Evolutionary conservation across 2,329 filamentous ascomycete species (phyloP), one percentile per base, ranked within the genome.

Genomic region (Bipolaris zeicola): DNA sequence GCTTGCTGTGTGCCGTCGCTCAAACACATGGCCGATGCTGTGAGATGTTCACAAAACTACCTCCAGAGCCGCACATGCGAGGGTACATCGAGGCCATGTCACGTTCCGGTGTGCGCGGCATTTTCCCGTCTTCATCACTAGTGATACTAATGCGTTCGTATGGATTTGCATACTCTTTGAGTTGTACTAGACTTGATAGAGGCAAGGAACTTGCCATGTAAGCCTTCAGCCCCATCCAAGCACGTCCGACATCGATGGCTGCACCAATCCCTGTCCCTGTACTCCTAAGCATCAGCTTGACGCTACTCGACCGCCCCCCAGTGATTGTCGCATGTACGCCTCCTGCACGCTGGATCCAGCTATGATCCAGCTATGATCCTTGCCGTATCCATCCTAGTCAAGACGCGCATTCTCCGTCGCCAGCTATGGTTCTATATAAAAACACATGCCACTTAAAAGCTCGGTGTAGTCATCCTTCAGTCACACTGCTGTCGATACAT

Each of bases 161-260:
- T 61, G 59, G 63, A 65, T 47, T 60, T 62, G 66, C 64, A 69
- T 54, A 56, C 57, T 57, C 58, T 46, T 37, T 52, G 50, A 53
- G 48, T 54, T 42, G 51, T 58, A 59, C 70, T 69, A 72, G 57
- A 47, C 69, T 52, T 28, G 33, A 69, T 63, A 54, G 52, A 62
- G 39, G 63, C 47, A 60, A 66, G 60, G 57, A 54, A 52, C 50
- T 62, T 58, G 50, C 61, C 62, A 39, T 52, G 71, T 73, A 69
- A 72, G 70, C 71, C 67, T 64, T 74, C 70, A 74, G 71, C 71
- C 69, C 70, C 69, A 68, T 62, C 60, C 62, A 63, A 67, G 45
- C 55, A 68, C 58, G 55, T 64, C 66, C 64, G 58, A 62, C 60
- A 61, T 60, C 62, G 57, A 59, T 63, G 54, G 63, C 63, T 71